Conservation (phyloP, 345 rosid genomes). For the Citrus sp. region DNA sequence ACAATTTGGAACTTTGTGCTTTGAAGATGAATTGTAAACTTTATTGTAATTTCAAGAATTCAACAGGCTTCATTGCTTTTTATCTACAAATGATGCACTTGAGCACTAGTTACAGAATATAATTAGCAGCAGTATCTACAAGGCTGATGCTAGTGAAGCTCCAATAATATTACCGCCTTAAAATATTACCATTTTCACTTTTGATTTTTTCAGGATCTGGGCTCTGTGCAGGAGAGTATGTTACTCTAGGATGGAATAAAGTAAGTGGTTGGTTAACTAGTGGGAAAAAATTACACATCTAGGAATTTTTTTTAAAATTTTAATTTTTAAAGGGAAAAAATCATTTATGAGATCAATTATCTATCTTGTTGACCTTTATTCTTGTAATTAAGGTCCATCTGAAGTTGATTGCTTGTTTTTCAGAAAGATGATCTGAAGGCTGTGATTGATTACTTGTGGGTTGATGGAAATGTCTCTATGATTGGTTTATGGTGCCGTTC, state of each 20-base stretch:
- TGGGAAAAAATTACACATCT: neutral
- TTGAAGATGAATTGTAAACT: neutral
- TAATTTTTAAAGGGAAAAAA: neutral
- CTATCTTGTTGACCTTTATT: too few relatives aligned
- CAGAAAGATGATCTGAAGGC: slow-evolving; percentile 88
- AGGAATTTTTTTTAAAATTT: neutral
- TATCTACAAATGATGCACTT: neutral
- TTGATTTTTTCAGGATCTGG: slow-evolving; percentile 93
- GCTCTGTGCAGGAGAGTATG: slow-evolving; percentile 81
- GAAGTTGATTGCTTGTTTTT: slow-evolving; percentile 22
- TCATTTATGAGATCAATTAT: neutral
- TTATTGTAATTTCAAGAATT: neutral
- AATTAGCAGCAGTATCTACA: slow-evolving; percentile 63
- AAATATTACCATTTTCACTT: slow-evolving; percentile 81
- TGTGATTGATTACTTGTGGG: slow-evolving; percentile 74
- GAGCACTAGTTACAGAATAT: slow-evolving; percentile 1
- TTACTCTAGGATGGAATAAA: slow-evolving; percentile 78
- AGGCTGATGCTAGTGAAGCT: slow-evolving; percentile 98
- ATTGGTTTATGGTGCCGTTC: slow-evolving; percentile 94
- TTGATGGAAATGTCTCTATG: slow-evolving; percentile 84
- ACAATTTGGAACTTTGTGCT: neutral
- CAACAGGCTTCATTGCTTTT: neutral
- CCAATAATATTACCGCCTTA: slow-evolving; percentile 80
- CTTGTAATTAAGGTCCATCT: slow-evolving; percentile 11
- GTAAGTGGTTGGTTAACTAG: slow-evolving; percentile 31